Percentiles rank a stretch among this genome's conserved stretches.
phyloP scores from a whole-genome alignment of 257 asterid genomes.

The Ligustrum vulgare region DNA sequence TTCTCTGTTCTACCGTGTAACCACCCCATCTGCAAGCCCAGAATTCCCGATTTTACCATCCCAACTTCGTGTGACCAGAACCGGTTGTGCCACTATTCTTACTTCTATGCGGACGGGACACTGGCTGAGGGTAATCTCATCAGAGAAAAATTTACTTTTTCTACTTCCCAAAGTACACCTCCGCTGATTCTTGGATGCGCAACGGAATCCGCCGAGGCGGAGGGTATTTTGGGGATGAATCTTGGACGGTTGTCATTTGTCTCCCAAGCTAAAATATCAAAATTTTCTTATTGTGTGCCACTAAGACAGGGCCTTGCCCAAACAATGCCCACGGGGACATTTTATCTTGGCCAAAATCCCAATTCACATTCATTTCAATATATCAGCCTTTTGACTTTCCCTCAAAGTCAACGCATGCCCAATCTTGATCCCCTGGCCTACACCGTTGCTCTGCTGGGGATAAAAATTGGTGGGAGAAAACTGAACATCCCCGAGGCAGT shows the following conservation, averaged over 20 bases:
- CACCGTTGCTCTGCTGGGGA: conserved; percentile 58
- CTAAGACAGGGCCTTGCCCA: conserved; percentile 24
- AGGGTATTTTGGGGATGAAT: conserved; percentile 92
- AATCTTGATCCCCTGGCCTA: conserved; percentile 78
- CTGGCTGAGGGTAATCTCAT: conserved; percentile 88
- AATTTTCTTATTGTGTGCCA: conserved; percentile 87
- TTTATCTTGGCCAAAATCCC: conserved; percentile 74
- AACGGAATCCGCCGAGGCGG: conserved; percentile 50
- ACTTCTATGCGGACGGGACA: conserved; percentile 84
- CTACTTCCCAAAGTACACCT: conserved; percentile 63
- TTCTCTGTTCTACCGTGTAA: conserved; percentile 72
- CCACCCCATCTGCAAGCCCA: conserved; percentile 72
- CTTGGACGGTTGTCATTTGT: conserved; percentile 68
- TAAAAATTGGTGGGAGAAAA: conserved; percentile 55
- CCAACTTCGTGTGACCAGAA: conserved; percentile 84
- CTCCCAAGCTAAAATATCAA: conserved; percentile 64
- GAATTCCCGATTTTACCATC: conserved; percentile 81
- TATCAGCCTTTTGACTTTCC: conserved; percentile 49
- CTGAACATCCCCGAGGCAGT: conserved; percentile 47
- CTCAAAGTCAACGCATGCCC: conserved; percentile 60
- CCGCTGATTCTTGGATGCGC: conserved; percentile 81
- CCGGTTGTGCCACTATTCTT: conserved; percentile 71
- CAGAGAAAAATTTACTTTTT: conserved; percentile 57
- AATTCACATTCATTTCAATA: conserved; percentile 47
- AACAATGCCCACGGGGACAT: conserved; percentile 51